A percentile compares a stretch with the other conserved stretches of the same genome.
These are phyloP conservation scores for Phialophora verrucosa DNA, from an alignment of 2,329 filamentous ascomycete species.

Conservation along the genomic window DNA sequence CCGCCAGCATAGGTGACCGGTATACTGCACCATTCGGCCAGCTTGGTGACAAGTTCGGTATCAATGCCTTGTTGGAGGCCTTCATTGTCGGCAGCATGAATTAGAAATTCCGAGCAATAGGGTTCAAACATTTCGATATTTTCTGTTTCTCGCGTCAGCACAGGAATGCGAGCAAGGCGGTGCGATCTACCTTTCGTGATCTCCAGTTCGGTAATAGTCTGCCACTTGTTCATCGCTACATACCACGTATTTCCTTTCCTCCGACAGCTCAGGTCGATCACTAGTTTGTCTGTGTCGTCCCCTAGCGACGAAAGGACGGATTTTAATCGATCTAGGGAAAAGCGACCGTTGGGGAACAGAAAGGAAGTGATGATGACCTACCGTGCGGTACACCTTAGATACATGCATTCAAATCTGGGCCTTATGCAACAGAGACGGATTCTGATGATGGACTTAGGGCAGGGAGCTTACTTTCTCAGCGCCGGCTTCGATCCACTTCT, in stretches of 20 bases:
- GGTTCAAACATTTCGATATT: conserved; percentile 81
- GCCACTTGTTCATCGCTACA: conserved; percentile 99
- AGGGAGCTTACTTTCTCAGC: conserved; percentile 78
- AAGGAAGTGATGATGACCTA: conserved; percentile 98
- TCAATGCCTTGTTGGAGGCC: conserved; percentile 92
- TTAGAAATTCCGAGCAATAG: conserved; percentile 94
- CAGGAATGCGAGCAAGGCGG: background rate
- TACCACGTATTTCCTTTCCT: conserved; percentile 79
- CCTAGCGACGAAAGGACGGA: conserved; percentile 74
- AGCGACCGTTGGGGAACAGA: conserved; percentile 83
- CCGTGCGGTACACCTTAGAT: conserved; percentile 34
- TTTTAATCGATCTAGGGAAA: conserved; percentile 77
- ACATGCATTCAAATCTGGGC: background rate
- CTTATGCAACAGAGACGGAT: background rate
- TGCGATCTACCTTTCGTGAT: conserved; percentile 74
- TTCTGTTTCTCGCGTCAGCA: conserved; percentile 57
- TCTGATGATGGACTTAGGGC: background rate
- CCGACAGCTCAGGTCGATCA: conserved; percentile 93
- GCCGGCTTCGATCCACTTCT: conserved; percentile 82
- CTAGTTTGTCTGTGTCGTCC: conserved; percentile 77
- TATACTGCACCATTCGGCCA: conserved; percentile 86
- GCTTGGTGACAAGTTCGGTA: conserved; percentile 74
- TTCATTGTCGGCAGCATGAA: conserved; percentile 96
- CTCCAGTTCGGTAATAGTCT: conserved; percentile 96
- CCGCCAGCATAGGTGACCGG: conserved; percentile 97